phyloP scores from a whole-genome alignment of 352 stramenopile genomes.

The Phytophthora chlamydospora region DNA sequence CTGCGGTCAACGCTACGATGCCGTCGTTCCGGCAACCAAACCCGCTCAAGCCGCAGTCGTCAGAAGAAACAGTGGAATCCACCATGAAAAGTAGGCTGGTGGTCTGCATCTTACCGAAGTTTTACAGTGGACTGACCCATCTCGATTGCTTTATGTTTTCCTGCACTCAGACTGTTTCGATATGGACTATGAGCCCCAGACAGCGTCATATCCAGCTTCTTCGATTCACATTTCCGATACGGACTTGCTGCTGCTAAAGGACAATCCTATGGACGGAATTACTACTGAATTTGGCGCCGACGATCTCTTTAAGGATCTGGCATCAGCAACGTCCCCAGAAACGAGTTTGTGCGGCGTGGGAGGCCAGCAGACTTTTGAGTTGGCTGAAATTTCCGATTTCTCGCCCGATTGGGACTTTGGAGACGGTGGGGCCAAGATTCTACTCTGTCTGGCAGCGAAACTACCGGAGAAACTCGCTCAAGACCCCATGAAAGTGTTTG shows the following conservation, averaged over 20 bases:
- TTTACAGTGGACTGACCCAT: constrained; percentile 6
- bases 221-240: constrained; percentile 27
- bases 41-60: constrained; percentile 10
- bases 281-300: constrained; percentile 31
- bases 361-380: constrained; percentile 37
- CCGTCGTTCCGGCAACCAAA: constrained; percentile 15
- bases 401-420: constrained; percentile 86
- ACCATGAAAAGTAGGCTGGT: constrained; percentile 59
- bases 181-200: constrained; percentile 47
- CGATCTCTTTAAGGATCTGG: constrained; percentile 40
- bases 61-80: constrained; percentile 49
- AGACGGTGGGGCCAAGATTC: constrained; percentile 76
- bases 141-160: constrained; percentile 1
- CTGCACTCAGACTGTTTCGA: constrained; percentile 57
- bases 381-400: constrained; percentile 77
- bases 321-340: constrained; percentile 2
- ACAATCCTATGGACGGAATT: constrained; percentile 39
- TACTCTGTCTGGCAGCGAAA: constrained; percentile 75
- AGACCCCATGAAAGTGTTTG: constrained; percentile 53
- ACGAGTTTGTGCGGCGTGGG: constrained; percentile 12
- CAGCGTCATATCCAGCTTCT: constrained; percentile 7
- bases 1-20: constrained; percentile 13
- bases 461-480: constrained; percentile 33
- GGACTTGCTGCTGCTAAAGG: constrained; percentile 37
- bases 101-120: not conserved